Evolutionary conservation across 2,329 filamentous ascomycete genomes (phyloP).

Genomic region (Stachybotrys elegans): DNA sequence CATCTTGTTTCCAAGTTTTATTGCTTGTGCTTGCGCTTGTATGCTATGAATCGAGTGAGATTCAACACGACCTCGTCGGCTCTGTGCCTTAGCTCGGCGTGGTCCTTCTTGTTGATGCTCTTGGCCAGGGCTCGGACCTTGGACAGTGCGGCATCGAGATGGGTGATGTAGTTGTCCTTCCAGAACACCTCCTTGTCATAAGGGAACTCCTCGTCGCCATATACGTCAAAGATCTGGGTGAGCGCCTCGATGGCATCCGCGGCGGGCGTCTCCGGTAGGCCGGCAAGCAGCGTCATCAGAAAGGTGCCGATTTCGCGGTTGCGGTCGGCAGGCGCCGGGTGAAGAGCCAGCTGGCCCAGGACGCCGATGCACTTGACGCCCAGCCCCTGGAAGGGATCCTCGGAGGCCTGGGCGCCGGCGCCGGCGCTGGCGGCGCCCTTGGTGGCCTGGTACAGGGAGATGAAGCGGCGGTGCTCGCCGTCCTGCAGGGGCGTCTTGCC

Average conservation of each 20-base stretch:
- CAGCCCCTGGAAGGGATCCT: conserved; percentile 57
- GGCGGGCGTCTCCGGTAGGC: conserved; percentile 45
- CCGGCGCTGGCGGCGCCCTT: conserved; percentile 25
- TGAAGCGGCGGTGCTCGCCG: conserved; percentile 58
- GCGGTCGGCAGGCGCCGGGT: conserved; percentile 44
- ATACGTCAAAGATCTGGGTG: conserved; percentile 64
- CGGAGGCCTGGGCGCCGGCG: conserved; percentile 17
- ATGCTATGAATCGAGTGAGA: conserved; percentile 55
- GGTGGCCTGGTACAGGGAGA: conserved; percentile 59
- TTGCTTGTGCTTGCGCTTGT: conserved; percentile 56
- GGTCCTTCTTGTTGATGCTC: conserved; percentile 54
- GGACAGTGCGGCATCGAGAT: conserved; percentile 49
- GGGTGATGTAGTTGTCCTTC: conserved; percentile 53
- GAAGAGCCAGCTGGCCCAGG: conserved; percentile 56
- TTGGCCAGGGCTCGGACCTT: conserved; percentile 54
- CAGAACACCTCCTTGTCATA: conserved; percentile 62
- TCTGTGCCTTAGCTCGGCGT: conserved; percentile 50
- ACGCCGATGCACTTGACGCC: conserved; percentile 64
- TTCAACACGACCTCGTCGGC: conserved; percentile 60
- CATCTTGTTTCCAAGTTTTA: conserved; percentile 6
- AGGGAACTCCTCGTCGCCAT: conserved; percentile 53
- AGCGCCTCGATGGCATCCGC: conserved; percentile 60
- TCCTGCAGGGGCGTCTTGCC: conserved; percentile 42
- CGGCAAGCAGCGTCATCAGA: conserved; percentile 49
- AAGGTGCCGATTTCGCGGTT: conserved; percentile 63